A percentile compares a stretch with the other conserved stretches of the same genome.
Conservation (phyloP, 2,329 filamentous ascomycete genomes). For the Monosporascus sp. region DNA sequence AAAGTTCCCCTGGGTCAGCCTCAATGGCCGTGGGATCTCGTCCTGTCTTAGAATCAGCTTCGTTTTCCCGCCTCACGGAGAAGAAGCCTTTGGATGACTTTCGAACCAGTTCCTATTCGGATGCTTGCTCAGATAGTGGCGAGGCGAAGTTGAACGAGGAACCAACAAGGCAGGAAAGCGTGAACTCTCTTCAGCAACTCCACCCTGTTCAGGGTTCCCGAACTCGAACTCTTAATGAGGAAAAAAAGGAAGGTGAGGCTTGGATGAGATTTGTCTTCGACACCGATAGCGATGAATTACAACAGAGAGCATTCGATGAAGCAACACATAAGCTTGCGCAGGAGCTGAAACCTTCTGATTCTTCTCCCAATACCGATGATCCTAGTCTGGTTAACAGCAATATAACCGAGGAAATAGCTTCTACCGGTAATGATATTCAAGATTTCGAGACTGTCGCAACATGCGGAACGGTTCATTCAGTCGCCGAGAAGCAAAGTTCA, state of each 20-base stretch:
- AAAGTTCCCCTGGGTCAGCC: neutral
- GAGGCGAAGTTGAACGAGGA: neutral
- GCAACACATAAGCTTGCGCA: constrained; percentile 19
- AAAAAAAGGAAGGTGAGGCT: constrained; percentile 12
- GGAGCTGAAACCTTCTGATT: constrained; percentile 20
- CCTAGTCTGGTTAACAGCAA: too few species aligned
- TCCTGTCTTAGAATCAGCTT: neutral
- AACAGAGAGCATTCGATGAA: constrained; percentile 17
- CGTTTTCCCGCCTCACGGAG: neutral
- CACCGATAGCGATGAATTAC: constrained; percentile 17
- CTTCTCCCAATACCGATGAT: constrained; percentile 4
- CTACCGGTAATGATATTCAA: neutral
- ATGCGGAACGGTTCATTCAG: constrained; percentile 4
- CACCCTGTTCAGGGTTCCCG: neutral
- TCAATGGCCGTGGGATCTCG: neutral
- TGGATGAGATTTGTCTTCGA: constrained; percentile 27
- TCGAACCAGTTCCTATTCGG: neutral
- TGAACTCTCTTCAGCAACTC: neutral
- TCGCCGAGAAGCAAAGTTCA: neutral
- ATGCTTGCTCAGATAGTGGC: neutral
- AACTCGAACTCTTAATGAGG: neutral
- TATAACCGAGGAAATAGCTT: neutral
- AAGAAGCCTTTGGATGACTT: neutral
- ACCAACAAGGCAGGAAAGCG: neutral
- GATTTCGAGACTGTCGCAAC: constrained; percentile 7